Percentiles rank a stretch among this genome's conserved stretches.
Conservation (phyloP, 768 basidiomycete genomes). For the Rhizopogon roseolus region DNA sequence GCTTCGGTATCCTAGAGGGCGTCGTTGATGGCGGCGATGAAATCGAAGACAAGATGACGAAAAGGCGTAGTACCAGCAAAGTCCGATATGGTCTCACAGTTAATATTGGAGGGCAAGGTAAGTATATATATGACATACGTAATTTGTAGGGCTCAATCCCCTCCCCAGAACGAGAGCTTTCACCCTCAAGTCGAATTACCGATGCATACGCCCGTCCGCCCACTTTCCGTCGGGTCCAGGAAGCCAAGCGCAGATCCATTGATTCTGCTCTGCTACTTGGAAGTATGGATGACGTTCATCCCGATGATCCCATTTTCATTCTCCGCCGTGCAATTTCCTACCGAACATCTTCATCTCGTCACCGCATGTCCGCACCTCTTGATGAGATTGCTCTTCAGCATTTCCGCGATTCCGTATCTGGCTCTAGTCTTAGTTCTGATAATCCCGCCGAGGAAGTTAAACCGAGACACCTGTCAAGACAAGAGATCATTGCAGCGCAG, state of each 20-base stretch:
- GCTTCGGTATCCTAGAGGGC: slow-evolving; percentile 95
- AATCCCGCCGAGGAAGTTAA: slow-evolving; percentile 32
- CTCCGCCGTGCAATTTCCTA: slow-evolving; percentile 80
- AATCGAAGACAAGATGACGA: slow-evolving; percentile 86
- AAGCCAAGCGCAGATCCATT: slow-evolving; percentile 79
- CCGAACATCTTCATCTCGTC: slow-evolving; percentile 63
- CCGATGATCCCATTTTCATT: slow-evolving; percentile 87
- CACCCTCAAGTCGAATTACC: slow-evolving; percentile 77
- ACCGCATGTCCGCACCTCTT: slow-evolving; percentile 69
- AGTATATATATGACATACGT: slow-evolving; percentile 13
- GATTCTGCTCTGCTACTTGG: slow-evolving; percentile 76
- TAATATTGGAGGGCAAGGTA: slow-evolving; percentile 59
- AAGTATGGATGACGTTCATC: slow-evolving; percentile 63
- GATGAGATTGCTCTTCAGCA: slow-evolving; percentile 81
- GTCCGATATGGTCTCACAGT: slow-evolving; percentile 82
- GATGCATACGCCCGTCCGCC: slow-evolving; percentile 82
- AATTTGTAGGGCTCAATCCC: slow-evolving; percentile 5
- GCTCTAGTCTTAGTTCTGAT: slow-evolving; percentile 57
- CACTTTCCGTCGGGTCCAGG: slow-evolving; percentile 52
- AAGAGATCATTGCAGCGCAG: slow-evolving; percentile 93
- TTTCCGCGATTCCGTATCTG: slow-evolving; percentile 55
- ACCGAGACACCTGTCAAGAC: slow-evolving; percentile 49
- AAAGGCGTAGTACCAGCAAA: slow-evolving; percentile 70
- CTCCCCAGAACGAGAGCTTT: slow-evolving; percentile 65
- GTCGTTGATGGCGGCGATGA: slow-evolving; percentile 99